phyloP scores from a whole-genome alignment of 192 early-diverging fungal species.

The Geranomyces variabilis region DNA sequence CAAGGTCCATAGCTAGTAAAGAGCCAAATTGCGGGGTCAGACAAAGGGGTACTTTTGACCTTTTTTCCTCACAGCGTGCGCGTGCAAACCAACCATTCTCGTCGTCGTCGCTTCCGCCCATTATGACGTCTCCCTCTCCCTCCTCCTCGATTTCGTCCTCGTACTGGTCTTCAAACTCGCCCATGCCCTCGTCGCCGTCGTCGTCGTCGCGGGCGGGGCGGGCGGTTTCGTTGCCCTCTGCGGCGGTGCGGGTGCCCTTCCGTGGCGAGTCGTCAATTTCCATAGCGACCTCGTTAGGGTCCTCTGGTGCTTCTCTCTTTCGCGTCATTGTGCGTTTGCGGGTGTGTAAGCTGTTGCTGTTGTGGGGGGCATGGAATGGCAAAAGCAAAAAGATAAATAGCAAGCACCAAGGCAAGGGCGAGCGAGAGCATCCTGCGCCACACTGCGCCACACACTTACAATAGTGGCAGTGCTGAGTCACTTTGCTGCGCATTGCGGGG shows the following conservation, averaged over 20 bases:
- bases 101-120: conserved; percentile 63
- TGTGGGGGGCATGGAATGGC: too few relatives aligned
- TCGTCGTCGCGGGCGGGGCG: not conserved
- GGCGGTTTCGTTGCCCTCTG: not conserved
- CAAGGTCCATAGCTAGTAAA: conserved; percentile 52
- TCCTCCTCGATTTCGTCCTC: conserved; percentile 85
- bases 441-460: too few relatives aligned
- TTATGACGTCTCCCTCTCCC: conserved; percentile 57
- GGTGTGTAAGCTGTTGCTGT: too few relatives aligned
- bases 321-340: not conserved
- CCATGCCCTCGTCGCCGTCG: conserved; percentile 67
- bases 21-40: too few relatives aligned
- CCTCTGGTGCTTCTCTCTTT: not conserved
- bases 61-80: not conserved
- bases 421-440: too few relatives aligned
- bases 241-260: conserved; percentile 21
- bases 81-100: conserved; percentile 46
- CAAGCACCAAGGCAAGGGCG: too few relatives aligned
- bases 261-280: conserved; percentile 23
- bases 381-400: too few relatives aligned
- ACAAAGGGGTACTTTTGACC: not conserved
- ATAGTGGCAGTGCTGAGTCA: too few relatives aligned
- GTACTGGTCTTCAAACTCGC: conserved; percentile 91
- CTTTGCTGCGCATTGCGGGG: too few relatives aligned
- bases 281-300: not conserved